Evolutionary conservation across 2,329 filamentous ascomycete species (phyloP).

Genomic region (Venturia nashicola): DNA sequence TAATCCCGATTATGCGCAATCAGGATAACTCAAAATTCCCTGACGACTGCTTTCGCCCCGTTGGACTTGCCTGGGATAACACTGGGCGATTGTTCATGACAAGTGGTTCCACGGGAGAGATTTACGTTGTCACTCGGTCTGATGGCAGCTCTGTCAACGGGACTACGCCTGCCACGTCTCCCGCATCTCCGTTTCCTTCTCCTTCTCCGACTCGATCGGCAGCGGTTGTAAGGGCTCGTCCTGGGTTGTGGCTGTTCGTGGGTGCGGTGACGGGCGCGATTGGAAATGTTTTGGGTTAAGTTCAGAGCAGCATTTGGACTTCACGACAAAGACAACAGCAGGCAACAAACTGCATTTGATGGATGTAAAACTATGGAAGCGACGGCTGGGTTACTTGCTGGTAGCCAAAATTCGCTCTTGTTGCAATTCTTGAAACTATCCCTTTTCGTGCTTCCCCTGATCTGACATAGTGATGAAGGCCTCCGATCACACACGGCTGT

Average conservation of each 20-base stretch:
- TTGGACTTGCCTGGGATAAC: constrained; percentile 41
- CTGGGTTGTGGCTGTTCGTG: not conserved
- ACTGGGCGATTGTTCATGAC: constrained; percentile 48
- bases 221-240: not conserved
- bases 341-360: not conserved
- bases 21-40: constrained; percentile 41
- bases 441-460: not conserved
- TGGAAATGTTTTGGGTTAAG: not conserved
- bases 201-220: not conserved
- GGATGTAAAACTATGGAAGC: not conserved
- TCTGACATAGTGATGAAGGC: not conserved
- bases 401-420: not conserved
- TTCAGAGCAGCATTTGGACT: not conserved
- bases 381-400: not conserved
- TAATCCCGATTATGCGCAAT: constrained; percentile 44
- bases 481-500: not conserved
- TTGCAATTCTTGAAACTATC: not conserved
- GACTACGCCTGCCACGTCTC: constrained; percentile 12
- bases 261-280: not conserved
- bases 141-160: constrained; percentile 21
- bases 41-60: constrained; percentile 48
- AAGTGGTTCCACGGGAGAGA: constrained; percentile 52
- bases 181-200: constrained; percentile 1
- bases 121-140: constrained; percentile 39
- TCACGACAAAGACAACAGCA: not conserved